A percentile compares a stretch with the other conserved stretches of the same genome.
These are phyloP conservation scores for Ascochyta lentis DNA, from an alignment of 2,329 filamentous ascomycete genomes.

Conservation along the genomic window DNA sequence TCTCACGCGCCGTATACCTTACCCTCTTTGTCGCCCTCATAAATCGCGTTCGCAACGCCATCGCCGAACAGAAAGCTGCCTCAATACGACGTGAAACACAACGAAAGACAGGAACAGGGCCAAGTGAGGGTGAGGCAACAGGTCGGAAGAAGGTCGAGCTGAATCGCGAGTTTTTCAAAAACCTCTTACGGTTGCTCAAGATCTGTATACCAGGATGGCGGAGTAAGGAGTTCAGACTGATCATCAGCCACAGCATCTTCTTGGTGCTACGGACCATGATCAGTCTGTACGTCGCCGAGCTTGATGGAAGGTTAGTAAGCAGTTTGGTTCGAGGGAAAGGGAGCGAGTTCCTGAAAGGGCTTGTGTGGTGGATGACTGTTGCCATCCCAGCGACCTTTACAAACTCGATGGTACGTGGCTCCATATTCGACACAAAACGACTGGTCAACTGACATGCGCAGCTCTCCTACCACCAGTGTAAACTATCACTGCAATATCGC, in stretches of 20 bases:
- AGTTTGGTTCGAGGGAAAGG: conserved; percentile 90
- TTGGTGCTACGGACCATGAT: conserved; percentile 88
- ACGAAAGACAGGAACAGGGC: conserved; percentile 53
- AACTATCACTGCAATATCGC: conserved; percentile 89
- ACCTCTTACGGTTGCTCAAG: conserved; percentile 75
- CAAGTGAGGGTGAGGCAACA: conserved; percentile 46
- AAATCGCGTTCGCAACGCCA: conserved; percentile 88
- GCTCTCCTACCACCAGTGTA: conserved; percentile 96
- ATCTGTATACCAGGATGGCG: conserved; percentile 92
- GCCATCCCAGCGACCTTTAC: conserved; percentile 96
- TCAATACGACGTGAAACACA: conserved; percentile 68
- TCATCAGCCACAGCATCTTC: conserved; percentile 93
- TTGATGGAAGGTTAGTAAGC: conserved; percentile 93
- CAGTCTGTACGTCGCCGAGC: conserved; percentile 92
- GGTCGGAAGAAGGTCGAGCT: conserved; percentile 83
- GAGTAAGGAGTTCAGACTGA: conserved; percentile 83
- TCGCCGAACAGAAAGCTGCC: conserved; percentile 90
- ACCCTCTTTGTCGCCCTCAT: conserved; percentile 52
- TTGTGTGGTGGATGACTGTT: conserved; percentile 99
- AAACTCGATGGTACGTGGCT: conserved; percentile 84
- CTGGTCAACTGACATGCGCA: conserved; percentile 48
- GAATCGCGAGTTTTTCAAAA: conserved; percentile 85
- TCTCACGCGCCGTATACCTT: conserved; percentile 52
- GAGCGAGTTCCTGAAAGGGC: conserved; percentile 83
- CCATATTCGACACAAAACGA: neutral